phyloP scores from a whole-genome alignment of 2,329 filamentous ascomycete genomes.

The Pyrenophora seminiperda region DNA sequence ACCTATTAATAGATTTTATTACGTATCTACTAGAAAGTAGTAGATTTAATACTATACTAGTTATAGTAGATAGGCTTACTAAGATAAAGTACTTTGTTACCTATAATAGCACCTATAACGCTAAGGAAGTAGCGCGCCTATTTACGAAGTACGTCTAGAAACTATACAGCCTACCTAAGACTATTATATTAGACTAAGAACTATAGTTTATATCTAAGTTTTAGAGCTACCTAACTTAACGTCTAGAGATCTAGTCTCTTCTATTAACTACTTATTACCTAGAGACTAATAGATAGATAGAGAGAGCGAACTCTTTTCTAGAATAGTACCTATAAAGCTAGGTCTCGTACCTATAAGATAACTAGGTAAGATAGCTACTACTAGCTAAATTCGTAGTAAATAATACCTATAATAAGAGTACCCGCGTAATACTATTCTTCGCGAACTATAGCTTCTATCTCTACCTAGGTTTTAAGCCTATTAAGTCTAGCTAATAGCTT shows the following conservation, averaged over 20 bases:
- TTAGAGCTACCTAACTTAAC: not conserved
- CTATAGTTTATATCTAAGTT: not conserved
- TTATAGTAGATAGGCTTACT: not conserved
- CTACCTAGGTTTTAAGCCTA: not conserved
- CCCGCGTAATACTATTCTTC: not conserved
- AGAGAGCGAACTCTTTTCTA: not conserved
- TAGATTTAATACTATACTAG: not conserved
- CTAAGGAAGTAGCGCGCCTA: not conserved
- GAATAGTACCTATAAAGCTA: not conserved
- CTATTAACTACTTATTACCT: not conserved
- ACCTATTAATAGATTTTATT: slow-evolving; percentile 1
- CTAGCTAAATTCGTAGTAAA: not conserved
- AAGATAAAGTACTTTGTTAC: not conserved
- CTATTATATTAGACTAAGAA: not conserved
- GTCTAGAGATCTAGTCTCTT: not conserved
- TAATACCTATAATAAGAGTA: not conserved
- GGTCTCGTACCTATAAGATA: not conserved
- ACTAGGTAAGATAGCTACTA: not conserved
- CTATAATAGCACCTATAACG: not conserved
- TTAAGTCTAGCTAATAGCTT: not conserved
- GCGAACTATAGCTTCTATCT: not conserved
- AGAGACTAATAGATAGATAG: not conserved
- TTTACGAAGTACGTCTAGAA: not conserved
- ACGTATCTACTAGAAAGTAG: not conserved
- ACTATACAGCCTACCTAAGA: not conserved